Percentiles rank a stretch among this genome's conserved stretches.
Evolutionary conservation across 768 basidiomycete genomes (phyloP).

Genomic region (Trametes meyenii): DNA sequence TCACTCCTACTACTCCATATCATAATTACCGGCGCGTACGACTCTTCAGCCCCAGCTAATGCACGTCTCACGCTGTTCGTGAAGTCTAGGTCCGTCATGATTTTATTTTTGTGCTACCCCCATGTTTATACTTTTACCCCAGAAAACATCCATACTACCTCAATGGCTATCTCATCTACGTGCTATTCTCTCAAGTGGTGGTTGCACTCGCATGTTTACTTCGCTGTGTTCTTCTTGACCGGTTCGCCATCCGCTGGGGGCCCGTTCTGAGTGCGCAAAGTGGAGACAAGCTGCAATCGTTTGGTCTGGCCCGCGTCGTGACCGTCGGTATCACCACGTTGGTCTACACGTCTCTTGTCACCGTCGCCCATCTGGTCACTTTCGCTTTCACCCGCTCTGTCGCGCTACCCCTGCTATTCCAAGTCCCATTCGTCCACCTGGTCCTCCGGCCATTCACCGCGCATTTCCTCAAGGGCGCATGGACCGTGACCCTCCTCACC

Average conservation of each 20-base stretch:
- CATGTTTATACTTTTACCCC: not conserved
- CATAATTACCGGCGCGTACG: conserved; percentile 39
- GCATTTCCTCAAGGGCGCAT: conserved; percentile 63
- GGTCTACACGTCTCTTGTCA: conserved; percentile 33
- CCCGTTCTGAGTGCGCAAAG: conserved; percentile 1
- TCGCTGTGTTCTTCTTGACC: conserved; percentile 65
- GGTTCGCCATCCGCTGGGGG: conserved; percentile 45
- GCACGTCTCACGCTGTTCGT: conserved; percentile 59
- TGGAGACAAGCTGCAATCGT: conserved; percentile 12
- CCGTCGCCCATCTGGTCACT: conserved; percentile 46
- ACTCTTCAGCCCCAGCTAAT: conserved; percentile 38
- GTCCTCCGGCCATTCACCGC: conserved; percentile 62
- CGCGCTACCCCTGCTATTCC: conserved; percentile 55
- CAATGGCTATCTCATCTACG: conserved; percentile 67
- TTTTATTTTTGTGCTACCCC: not conserved
- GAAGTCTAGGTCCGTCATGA: conserved; percentile 57
- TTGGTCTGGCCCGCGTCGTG: conserved; percentile 25
- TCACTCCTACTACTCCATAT: conserved; percentile 48
- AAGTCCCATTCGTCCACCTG: conserved; percentile 52
- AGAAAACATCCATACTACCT: conserved; percentile 79
- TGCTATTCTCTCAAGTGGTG: conserved; percentile 54
- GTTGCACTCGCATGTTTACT: conserved; percentile 51
- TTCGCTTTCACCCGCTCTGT: conserved; percentile 52
- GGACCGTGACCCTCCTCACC: conserved; percentile 54
- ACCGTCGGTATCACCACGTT: conserved; percentile 19